Conservation (phyloP, 768 basidiomycete genomes). For the Pilatotrama ljubarskyi region DNA sequence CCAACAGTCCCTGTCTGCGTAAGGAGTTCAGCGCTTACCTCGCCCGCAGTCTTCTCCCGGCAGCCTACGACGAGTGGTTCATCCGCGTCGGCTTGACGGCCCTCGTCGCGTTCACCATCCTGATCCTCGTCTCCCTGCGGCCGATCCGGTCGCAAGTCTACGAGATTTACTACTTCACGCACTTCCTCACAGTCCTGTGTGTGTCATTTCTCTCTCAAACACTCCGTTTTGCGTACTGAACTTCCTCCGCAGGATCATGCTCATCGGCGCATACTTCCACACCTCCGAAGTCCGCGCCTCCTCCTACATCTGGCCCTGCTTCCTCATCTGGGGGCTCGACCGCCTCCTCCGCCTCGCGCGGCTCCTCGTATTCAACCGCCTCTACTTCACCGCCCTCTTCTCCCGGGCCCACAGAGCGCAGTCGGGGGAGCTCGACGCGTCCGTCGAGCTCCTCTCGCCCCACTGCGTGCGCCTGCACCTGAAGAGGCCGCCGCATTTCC, state of each 20-base stretch:
- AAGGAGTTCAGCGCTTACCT: background rate
- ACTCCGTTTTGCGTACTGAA: background rate
- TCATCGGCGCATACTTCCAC: conserved; percentile 36
- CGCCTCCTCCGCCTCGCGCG: conserved; percentile 49
- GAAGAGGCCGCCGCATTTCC: conserved; percentile 46
- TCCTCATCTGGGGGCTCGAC: conserved; percentile 58
- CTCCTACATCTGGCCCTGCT: conserved; percentile 49
- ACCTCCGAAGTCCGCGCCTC: conserved; percentile 25
- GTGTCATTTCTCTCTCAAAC: conserved; percentile 14
- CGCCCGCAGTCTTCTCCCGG: background rate
- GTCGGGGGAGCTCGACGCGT: conserved; percentile 38
- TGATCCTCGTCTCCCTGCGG: conserved; percentile 49
- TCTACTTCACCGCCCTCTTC: conserved; percentile 36
- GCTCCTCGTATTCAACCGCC: conserved; percentile 44
- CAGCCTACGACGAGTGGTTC: conserved; percentile 21
- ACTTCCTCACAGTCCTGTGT: conserved; percentile 46
- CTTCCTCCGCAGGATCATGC: conserved; percentile 28
- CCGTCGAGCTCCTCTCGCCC: conserved; percentile 44
- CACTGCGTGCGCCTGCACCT: conserved; percentile 50
- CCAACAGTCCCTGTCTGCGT: background rate
- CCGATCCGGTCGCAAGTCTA: conserved; percentile 47
- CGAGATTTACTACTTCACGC: conserved; percentile 52
- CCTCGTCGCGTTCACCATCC: conserved; percentile 39
- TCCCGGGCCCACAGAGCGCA: too few species aligned
- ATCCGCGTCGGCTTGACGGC: conserved; percentile 40